Percentiles rank a stretch among this genome's conserved stretches.
phyloP scores from a whole-genome alignment of 805 yeast genomes.

The Nakazawaea populi region DNA sequence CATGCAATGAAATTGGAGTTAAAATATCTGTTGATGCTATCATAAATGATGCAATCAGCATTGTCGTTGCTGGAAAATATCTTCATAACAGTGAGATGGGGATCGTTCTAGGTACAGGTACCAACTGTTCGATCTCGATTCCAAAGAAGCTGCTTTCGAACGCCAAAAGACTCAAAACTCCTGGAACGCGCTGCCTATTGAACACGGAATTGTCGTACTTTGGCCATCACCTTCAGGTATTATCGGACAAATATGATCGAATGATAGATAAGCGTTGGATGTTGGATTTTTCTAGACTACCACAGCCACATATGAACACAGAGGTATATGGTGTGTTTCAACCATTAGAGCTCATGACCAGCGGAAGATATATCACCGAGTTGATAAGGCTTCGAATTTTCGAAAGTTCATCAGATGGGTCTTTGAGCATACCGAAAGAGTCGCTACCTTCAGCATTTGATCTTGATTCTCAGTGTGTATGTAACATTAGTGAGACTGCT shows the following conservation, averaged over 20 bases:
- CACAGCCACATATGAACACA: constrained; percentile 23
- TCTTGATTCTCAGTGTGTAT: constrained; percentile 35
- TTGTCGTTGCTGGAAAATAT: constrained; percentile 45
- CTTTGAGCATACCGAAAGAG: not conserved
- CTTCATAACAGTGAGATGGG: constrained; percentile 36
- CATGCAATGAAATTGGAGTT: constrained; percentile 22
- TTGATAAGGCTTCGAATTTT: constrained; percentile 36
- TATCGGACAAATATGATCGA: constrained; percentile 34
- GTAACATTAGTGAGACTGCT: constrained; percentile 30
- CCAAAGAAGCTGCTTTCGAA: constrained; percentile 17
- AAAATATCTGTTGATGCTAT: constrained; percentile 36
- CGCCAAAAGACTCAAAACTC: constrained; percentile 11
- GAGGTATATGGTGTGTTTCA: constrained; percentile 33
- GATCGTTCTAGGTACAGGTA: constrained; percentile 65
- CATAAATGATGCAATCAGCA: constrained; percentile 64
- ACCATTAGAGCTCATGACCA: constrained; percentile 49
- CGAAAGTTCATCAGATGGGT: constrained; percentile 17
- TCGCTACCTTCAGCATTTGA: constrained; percentile 19
- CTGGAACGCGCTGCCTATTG: constrained; percentile 20
- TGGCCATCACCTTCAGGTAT: constrained; percentile 31
- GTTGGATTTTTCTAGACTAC: constrained; percentile 8
- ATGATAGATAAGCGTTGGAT: constrained; percentile 28
- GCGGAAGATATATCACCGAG: constrained; percentile 55
- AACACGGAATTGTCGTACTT: constrained; percentile 55
- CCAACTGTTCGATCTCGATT: constrained; percentile 45